phyloP scores from a whole-genome alignment of 2,329 filamentous ascomycete species.

The Chrysosporium keratinophilum region DNA sequence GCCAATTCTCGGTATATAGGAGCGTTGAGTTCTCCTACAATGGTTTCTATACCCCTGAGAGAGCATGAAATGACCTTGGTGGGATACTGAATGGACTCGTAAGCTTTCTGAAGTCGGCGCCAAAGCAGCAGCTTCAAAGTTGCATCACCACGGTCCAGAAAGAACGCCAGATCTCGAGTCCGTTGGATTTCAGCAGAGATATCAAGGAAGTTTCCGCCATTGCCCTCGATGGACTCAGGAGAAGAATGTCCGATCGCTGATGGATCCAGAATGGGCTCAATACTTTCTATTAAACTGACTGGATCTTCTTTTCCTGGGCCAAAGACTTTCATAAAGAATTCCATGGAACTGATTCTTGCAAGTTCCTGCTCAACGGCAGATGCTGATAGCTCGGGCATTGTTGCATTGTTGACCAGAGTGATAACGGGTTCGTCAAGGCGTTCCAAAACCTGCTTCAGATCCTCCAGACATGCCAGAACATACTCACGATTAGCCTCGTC shows the following conservation, averaged over 20 bases:
- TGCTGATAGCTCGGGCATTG: conserved; percentile 78
- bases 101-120: conserved; percentile 83
- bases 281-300: conserved; percentile 72
- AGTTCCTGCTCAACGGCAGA: conserved; percentile 82
- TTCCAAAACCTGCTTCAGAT: conserved; percentile 48
- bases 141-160: conserved; percentile 69
- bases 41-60: conserved; percentile 72
- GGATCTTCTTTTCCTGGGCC: conserved; percentile 72
- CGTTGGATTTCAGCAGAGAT: not conserved
- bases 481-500: conserved; percentile 49
- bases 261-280: conserved; percentile 84
- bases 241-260: conserved; percentile 25
- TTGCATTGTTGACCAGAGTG: conserved; percentile 69
- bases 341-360: conserved; percentile 85
- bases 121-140: conserved; percentile 79
- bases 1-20: conserved; percentile 47
- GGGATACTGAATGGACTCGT: conserved; percentile 69
- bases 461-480: conserved; percentile 51
- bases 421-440: conserved; percentile 39
- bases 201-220: not conserved
- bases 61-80: conserved; percentile 85
- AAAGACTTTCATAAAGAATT: conserved; percentile 88
- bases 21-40: conserved; percentile 59
- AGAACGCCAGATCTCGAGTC: conserved; percentile 68
- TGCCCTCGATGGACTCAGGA: not conserved